Evolutionary conservation across 2,329 filamentous ascomycete species (phyloP).

Genomic region (Alternaria brassicae): DNA sequence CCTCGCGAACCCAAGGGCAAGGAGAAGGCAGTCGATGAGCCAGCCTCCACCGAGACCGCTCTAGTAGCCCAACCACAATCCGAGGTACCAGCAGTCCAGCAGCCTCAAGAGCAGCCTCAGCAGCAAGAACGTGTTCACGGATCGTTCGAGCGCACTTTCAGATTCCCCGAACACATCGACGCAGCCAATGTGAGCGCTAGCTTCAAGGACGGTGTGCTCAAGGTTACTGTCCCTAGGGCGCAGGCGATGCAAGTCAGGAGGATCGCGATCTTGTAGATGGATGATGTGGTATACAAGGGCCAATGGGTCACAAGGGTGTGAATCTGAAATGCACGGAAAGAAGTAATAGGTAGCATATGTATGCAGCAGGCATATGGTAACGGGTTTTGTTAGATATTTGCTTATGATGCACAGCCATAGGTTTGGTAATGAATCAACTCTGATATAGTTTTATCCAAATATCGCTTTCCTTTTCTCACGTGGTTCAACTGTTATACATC

Average conservation of each 20-base stretch:
- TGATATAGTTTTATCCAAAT: background rate
- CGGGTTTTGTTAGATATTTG: background rate
- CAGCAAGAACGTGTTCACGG: constrained; percentile 66
- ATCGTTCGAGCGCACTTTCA: constrained; percentile 72
- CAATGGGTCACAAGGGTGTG: background rate
- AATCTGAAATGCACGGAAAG: background rate
- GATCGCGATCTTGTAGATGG: constrained; percentile 38
- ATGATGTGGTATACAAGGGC: background rate
- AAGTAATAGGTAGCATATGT: background rate
- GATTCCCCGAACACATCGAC: constrained; percentile 70
- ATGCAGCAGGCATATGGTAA: background rate
- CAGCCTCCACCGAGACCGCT: constrained; percentile 19
- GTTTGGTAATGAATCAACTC: background rate
- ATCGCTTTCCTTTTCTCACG: background rate
- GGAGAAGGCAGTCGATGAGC: constrained; percentile 34
- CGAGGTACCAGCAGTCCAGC: constrained; percentile 23
- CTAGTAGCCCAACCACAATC: constrained; percentile 28
- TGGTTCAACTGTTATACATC: background rate
- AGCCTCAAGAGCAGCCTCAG: constrained; percentile 18
- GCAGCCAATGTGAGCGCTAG: constrained; percentile 66
- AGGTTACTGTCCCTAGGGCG: constrained; percentile 70
- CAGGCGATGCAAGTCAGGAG: constrained; percentile 35
- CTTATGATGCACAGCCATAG: background rate
- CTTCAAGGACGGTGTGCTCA: constrained; percentile 71
- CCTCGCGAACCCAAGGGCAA: constrained; percentile 38